Evolutionary conservation across 2,329 filamentous ascomycete genomes (phyloP), one percentile per base, ranked within the genome.

Genomic region (Talaromyces sp.): DNA sequence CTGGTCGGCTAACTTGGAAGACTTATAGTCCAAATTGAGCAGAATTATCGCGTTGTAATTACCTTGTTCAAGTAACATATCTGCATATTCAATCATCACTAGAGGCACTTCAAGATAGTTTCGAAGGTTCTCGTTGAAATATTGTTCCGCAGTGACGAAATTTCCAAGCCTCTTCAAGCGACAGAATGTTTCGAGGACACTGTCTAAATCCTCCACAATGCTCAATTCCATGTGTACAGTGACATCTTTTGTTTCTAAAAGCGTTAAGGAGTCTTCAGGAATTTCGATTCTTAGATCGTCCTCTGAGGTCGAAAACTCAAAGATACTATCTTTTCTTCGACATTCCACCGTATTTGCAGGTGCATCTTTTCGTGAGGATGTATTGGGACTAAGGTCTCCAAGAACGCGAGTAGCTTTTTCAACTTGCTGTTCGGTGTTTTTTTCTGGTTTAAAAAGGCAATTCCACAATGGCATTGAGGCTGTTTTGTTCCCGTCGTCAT

Each of bases 161-260:
- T 61, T 51, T 14, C 64, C 64, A 9, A 61, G 52, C 53, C 63
- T 62, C n/a, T 62, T 64, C 56, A 65, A 54, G 21, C 60, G 58
- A 29, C 54, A 64, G n/a, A 66, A 61, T 56, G 65, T 62, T 31
- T 65, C 64, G 12, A 66, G 57, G 7, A 56, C 53, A 27, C 46
- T 41, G 48, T 63, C 63, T 14, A 61, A 50, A 31, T 61, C 61
- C 14, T 63, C 59, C 4, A 31, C 51, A 19, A 61, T 52, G 35
- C 58, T 52, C 29, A 63, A 27, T 26, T 55, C 46, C 17, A 63
- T 54, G 35, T 63, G 59, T n/a, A 61, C 21, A 12, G 59, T 63
- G 17, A 17, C 61, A 55, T 62, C 60, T n/a, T 38, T 38, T 46
- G 46, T 32, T 19, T 27, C 38, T 26, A 43, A 58, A 31, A 26